phyloP scores from a whole-genome alignment of 441 rosid species.

The Pelargonium citronellum region DNA sequence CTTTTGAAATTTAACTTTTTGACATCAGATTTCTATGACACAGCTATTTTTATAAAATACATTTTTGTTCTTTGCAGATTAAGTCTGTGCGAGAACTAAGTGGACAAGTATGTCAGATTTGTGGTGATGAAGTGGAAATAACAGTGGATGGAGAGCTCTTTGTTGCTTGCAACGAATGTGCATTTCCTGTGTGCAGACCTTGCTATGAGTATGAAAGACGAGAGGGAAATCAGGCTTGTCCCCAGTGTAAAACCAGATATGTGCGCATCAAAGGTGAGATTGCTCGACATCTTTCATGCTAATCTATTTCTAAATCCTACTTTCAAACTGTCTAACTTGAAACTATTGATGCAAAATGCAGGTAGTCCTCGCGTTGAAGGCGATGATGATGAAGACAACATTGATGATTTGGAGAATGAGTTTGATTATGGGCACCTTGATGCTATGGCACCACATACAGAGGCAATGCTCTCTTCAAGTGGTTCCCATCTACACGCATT shows the following conservation, averaged over 20 bases:
- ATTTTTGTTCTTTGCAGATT: conserved; percentile 35
- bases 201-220: conserved; percentile 89
- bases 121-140: conserved; percentile 72
- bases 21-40: conserved; percentile 15
- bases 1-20: conserved; percentile 2
- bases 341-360: conserved; percentile 23
- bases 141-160: conserved; percentile 61
- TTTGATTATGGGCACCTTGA: conserved; percentile 40
- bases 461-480: conserved; percentile 40
- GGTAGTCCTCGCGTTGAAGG: conserved; percentile 80
- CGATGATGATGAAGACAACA: conserved; percentile 75
- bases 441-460: conserved; percentile 43
- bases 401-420: conserved; percentile 68
- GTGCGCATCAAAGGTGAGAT: conserved; percentile 62
- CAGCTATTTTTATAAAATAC: conserved; percentile 1
- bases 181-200: conserved; percentile 79
- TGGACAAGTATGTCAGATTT: conserved; percentile 73
- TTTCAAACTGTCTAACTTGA: conserved; percentile 1
- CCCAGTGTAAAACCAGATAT: conserved; percentile 76
- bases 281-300: conserved; percentile 6
- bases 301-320: neutral
- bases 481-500: conserved; percentile 31
- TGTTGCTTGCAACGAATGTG: conserved; percentile 92
- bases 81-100: conserved; percentile 59
- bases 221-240: conserved; percentile 76